Base-by-base conservation (phyloP, 768 basidiomycete genomes). In the Tylopilus balloui region DNA sequence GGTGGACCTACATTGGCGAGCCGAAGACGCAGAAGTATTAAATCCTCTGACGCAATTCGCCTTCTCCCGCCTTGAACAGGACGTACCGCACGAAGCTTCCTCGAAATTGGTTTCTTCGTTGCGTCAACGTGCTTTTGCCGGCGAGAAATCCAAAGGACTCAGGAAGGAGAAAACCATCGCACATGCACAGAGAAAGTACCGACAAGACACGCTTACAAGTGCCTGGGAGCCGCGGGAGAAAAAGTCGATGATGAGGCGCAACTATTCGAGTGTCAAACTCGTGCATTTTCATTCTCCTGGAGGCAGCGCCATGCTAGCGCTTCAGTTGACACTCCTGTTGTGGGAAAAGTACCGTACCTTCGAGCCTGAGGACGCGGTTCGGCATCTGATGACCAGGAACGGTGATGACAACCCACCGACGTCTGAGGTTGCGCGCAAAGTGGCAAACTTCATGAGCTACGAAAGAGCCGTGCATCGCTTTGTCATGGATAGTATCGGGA, bases 1-100 rank as follows among this genome's bases (percentile, higher is more conserved):
- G 88, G 71, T 88, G n/a, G 77, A 83, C 49, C 66, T 72, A 31
- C 77, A 86, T 59, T 91, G 87, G 86, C 70, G 74, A 29, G 67
- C 70, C 1, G 61, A 67, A 4, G 88, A 90, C 48, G 51, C 61
- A 46, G 56, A 53, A 0, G 67, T 72, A 4, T 64, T 76, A 3
- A 29, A 41, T n/a, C 50, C 57, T 27, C 52, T 71, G 24, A 59
- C 53, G 8, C 55, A 64, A 25, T 73, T 71, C 37, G 50, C 53
- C 17, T 62, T 77, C 41, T 46, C 54, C 23, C 60, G 55, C 24
- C 56, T 75, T 23, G 41, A 61, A 4, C 45, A 45, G 17, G 67
- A 66, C 25, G 55, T 75, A 35, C 67, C 65, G 9, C 54, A 42
- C 20, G 53, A 57, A 7, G 50, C 72, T 41, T 61, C 62, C 21